These are phyloP conservation scores for Leersia perrieri DNA, from an alignment of 176 grass and related monocot species.

Conservation along the genomic window DNA sequence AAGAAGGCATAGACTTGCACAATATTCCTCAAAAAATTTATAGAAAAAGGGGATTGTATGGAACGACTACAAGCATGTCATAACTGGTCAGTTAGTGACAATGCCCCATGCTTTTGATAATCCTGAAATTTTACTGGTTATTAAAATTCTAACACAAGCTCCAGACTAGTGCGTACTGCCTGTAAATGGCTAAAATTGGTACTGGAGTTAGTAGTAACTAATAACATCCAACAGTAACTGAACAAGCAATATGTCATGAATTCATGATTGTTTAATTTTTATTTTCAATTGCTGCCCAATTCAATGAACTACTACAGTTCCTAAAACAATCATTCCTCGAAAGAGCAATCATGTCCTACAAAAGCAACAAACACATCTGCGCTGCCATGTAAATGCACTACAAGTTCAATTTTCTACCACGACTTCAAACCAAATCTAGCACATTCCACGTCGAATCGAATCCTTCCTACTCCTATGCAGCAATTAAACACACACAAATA, in stretches of 20 bases:
- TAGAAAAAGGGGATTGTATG: not conserved
- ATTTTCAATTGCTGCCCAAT: not conserved
- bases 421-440: constrained; percentile 10
- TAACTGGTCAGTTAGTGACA: not conserved
- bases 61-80: not conserved
- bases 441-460: constrained; percentile 7
- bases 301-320: not conserved
- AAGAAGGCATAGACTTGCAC: not conserved
- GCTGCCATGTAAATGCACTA: not conserved
- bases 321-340: not conserved
- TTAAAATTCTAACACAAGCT: not conserved
- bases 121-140: not conserved
- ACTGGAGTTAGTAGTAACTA: no score
- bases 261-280: constrained; percentile 10
- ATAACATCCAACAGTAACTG: not conserved
- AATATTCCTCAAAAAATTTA: not conserved
- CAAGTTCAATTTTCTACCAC: not conserved
- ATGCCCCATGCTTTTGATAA: not conserved
- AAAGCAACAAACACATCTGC: not conserved
- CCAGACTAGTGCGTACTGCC: not conserved
- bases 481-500: not conserved
- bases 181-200: not conserved
- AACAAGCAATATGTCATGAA: not conserved
- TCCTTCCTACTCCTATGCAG: not conserved
- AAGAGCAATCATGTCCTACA: not conserved